Evolutionary conservation across 257 asterid genomes (phyloP).

Genomic region (Solanum pennellii): DNA sequence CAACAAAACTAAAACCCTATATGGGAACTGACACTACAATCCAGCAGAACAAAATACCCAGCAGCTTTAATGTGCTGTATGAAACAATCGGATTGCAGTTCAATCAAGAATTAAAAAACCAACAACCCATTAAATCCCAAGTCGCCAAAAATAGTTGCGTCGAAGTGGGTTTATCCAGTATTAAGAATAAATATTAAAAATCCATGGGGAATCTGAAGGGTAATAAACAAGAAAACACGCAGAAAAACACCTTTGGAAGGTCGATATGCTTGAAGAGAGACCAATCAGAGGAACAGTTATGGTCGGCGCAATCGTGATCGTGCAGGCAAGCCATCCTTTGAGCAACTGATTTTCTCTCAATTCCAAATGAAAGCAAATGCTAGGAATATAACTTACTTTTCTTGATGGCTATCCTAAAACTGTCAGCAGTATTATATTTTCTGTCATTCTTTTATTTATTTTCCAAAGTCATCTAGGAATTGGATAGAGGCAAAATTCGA

Average conservation of each 20-base stretch:
- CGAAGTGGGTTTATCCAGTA: not conserved
- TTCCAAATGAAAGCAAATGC: not conserved
- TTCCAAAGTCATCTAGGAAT: no score
- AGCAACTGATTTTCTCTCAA: not conserved
- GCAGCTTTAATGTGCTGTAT: not conserved
- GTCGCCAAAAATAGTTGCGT: not conserved
- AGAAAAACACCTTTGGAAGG: slow-evolving; percentile 52
- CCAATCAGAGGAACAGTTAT: slow-evolving; percentile 88
- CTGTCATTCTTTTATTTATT: no score
- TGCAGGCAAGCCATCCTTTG: slow-evolving; percentile 51
- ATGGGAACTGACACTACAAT: not conserved
- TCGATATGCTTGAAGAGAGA: slow-evolving; percentile 88
- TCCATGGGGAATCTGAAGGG: not conserved
- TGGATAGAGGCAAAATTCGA: no score
- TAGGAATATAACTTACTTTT: not conserved
- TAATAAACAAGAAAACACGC: not conserved
- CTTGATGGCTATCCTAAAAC: no score
- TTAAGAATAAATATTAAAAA: not conserved
- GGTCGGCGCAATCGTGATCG: slow-evolving; percentile 97
- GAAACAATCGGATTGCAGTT: not conserved
- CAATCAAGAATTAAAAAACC: not conserved
- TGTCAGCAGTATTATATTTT: no score
- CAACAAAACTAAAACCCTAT: not conserved
- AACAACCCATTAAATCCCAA: not conserved
- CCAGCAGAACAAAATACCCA: not conserved